These are phyloP conservation scores for Hibiscus trionum DNA, from an alignment of 345 rosid genomes.

Conservation along the genomic window DNA sequence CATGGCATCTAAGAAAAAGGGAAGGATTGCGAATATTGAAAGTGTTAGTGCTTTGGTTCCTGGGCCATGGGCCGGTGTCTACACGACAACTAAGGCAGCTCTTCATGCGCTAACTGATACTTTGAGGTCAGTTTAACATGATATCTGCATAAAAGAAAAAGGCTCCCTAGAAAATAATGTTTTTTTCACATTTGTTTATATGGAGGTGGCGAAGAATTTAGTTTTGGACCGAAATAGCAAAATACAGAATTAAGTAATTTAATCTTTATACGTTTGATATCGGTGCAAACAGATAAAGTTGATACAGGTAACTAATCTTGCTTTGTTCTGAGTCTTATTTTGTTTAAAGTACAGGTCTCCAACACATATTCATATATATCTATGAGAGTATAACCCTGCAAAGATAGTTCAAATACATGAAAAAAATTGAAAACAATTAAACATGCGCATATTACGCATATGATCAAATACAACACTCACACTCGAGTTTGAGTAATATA, in stretches of 20 bases:
- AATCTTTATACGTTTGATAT: not conserved
- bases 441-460: no score
- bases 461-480: no score
- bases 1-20: slow-evolving; percentile 66
- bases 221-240: not conserved
- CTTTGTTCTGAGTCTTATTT: not conserved
- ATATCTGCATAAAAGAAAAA: not conserved
- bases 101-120: slow-evolving; percentile 75
- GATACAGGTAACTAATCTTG: not conserved
- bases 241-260: not conserved
- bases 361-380: not conserved
- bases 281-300: not conserved
- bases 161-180: not conserved
- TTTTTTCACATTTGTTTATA: not conserved
- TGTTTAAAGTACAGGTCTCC: not conserved
- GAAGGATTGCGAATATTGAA: slow-evolving; percentile 61
- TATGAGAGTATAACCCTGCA: no score
- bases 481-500: not conserved
- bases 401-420: no score
- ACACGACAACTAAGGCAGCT: slow-evolving; percentile 76
- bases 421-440: no score
- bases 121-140: slow-evolving; percentile 42
- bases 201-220: not conserved
- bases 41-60: slow-evolving; percentile 28
- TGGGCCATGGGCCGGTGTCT: slow-evolving; percentile 73